Conservation (phyloP, 2,329 filamentous ascomycete genomes). For the Hymenoscyphus occultus region DNA sequence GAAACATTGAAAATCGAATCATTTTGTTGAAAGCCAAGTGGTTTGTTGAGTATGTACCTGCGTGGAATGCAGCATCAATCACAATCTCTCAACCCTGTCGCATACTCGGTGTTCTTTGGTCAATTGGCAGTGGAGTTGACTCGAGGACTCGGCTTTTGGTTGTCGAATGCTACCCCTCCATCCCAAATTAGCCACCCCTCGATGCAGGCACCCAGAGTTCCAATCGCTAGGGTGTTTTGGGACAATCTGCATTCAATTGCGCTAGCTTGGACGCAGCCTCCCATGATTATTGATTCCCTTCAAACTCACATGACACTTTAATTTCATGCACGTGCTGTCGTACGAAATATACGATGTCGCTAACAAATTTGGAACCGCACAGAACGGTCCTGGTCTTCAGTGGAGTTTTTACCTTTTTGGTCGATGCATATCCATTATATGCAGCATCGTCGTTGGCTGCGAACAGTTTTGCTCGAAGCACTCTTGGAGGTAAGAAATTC, state of each 20-base stretch:
- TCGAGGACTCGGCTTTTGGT: not conserved
- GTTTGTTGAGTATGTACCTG: constrained; percentile 22
- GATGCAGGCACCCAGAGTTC: not conserved
- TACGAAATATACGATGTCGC: constrained; percentile 25
- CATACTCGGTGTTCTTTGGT: constrained; percentile 7
- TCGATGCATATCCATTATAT: constrained; percentile 74
- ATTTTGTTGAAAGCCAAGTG: not conserved
- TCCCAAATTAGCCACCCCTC: constrained; percentile 4
- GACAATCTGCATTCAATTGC: constrained; percentile 11
- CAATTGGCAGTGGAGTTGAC: not conserved
- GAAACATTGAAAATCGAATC: not conserved
- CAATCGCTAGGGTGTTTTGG: constrained; percentile 1
- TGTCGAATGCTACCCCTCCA: constrained; percentile 1
- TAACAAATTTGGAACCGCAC: constrained; percentile 29
- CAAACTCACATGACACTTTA: constrained; percentile 19
- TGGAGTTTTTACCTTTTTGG: constrained; percentile 80
- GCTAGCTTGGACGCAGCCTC: constrained; percentile 4
- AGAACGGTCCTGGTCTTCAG: constrained; percentile 76
- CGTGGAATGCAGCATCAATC: constrained; percentile 19
- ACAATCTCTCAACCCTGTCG: not conserved
- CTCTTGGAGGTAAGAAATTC: constrained; percentile 55
- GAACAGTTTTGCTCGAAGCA: constrained; percentile 75
- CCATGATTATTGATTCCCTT: constrained; percentile 12
- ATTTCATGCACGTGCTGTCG: constrained; percentile 23
- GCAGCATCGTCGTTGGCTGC: constrained; percentile 78